Conservation (phyloP, 805 yeast species). For the Yamadazyma nakazawae region DNA sequence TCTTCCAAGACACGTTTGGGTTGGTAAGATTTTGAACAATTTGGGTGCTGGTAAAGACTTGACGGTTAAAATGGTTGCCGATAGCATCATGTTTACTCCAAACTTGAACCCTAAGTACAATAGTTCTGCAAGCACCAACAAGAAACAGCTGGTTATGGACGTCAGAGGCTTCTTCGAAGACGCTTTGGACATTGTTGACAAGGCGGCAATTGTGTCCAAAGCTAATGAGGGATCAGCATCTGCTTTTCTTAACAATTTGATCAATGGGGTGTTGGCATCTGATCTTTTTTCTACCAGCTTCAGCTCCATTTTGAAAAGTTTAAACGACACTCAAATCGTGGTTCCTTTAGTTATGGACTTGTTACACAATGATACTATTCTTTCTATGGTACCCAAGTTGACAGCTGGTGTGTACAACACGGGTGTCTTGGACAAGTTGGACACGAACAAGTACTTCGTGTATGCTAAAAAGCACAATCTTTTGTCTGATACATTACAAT, state of each 20-base stretch:
- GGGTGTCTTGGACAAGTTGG: conserved; percentile 32
- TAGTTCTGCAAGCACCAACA: conserved; percentile 4
- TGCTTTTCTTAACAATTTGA: conserved; percentile 28
- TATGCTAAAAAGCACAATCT: conserved; percentile 21
- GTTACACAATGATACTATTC: conserved; percentile 20
- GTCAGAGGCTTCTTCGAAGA: not conserved
- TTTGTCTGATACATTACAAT: conserved; percentile 23
- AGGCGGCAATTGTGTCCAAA: not conserved
- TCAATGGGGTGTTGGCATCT: conserved; percentile 22
- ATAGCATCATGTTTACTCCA: conserved; percentile 24
- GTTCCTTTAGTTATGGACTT: conserved; percentile 25
- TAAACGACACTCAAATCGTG: conserved; percentile 29
- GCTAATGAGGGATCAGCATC: conserved; percentile 28
- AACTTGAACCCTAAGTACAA: conserved; percentile 26
- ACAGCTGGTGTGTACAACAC: conserved; percentile 24
- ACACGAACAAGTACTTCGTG: conserved; percentile 21
- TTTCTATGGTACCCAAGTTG: conserved; percentile 21
- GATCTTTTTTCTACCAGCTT: conserved; percentile 20
- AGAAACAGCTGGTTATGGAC: conserved; percentile 4
- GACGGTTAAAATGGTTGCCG: conserved; percentile 28
- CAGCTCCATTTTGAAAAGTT: conserved; percentile 24
- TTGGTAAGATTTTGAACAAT: conserved; percentile 26
- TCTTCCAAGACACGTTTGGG: conserved; percentile 28
- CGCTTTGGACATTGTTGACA: not conserved
- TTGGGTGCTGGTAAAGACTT: conserved; percentile 32